phyloP scores from a whole-genome alignment of 148 eudicot genomes.

The Chenopodium suecicum region DNA sequence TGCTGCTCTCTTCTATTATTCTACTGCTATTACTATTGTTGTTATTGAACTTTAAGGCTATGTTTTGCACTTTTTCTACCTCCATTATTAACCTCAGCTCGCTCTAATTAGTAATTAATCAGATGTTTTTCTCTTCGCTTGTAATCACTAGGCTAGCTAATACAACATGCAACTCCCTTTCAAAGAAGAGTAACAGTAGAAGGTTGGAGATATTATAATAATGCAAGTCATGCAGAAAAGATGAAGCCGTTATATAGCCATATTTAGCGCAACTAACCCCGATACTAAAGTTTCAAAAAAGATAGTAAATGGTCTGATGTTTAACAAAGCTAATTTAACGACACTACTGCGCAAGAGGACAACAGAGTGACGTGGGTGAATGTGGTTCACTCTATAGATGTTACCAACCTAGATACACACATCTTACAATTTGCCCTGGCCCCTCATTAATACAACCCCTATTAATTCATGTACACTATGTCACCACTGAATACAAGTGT shows the following conservation, averaged over 20 bases:
- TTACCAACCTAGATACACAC: neutral
- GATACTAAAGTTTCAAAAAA: neutral
- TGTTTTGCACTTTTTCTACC: slow-evolving; percentile 47
- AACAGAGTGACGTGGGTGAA: slow-evolving; percentile 16
- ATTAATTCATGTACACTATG: neutral
- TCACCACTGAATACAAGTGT: neutral
- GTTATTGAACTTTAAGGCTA: slow-evolving; percentile 29
- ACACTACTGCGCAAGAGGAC: neutral
- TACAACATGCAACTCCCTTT: too few relatives aligned
- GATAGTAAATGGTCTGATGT: too few relatives aligned
- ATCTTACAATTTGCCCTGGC: neutral
- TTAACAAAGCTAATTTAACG: too few relatives aligned
- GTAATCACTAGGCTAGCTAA: too few relatives aligned
- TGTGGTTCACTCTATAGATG: slow-evolving; percentile 15
- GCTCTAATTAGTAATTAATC: too few relatives aligned
- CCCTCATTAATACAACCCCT: neutral
- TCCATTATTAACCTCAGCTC: slow-evolving; percentile 17
- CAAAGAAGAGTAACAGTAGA: too few relatives aligned
- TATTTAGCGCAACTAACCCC: slow-evolving; percentile 3
- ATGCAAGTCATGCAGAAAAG: too few relatives aligned
- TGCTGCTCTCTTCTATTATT: slow-evolving; percentile 26
- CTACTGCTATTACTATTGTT: neutral
- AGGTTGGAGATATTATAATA: too few relatives aligned
- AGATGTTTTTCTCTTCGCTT: too few relatives aligned
- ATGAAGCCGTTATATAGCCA: neutral